Base-by-base conservation (phyloP, 2,329 filamentous ascomycete genomes). In the Ilyonectria mors-panacis region DNA sequence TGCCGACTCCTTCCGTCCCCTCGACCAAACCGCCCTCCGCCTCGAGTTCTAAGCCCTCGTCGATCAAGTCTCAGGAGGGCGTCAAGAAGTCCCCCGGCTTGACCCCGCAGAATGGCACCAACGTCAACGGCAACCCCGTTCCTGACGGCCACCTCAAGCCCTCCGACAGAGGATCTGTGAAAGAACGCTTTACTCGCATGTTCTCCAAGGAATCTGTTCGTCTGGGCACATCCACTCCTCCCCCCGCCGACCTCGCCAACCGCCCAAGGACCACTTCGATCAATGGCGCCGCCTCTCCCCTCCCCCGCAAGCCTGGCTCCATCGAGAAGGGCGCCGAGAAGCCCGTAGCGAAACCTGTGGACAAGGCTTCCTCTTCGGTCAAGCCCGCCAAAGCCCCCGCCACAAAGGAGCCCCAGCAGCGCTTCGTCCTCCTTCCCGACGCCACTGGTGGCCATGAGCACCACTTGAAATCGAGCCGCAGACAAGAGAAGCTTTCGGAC, bases 401-500 rank as follows among this genome's bases (percentile, higher is more conserved):
- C 9, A 67, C 73, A 54, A 78, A 81, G 59, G 82, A 85, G 50
- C 69, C 77, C 26, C 78, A 80, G 10, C 83, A 86, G 69, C 87
- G 89, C 71, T 91, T 88, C 76, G 81, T 86, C 30, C 57, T 83
- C 48, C 84, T 85, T 62, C 71, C 83, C 23, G 85, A 87, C 6
- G 80, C 83, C 7, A 84, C 92, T 69, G 93, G 93, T 70, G 88
- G 90, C 39, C 96, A 99, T 77, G 91, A 93, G 76, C 96, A 99
- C 79, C 90, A 94, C 75, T 89, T 99, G 70, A 96, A 94, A 83
- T 95, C 93, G 68, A 93, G 93, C 67, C 94, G 94, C 79, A 90
- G 96, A 64, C 95, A 99, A 81, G 95, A 99, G 82, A 98, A 98
- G 83, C 86, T 99, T 63, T 92, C 93, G 21, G 94, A 97, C 80